Percentiles rank a stretch among this genome's conserved stretches.
These are phyloP conservation scores for Eucalyptus caleyi DNA, from an alignment of 345 rosid species.

Conservation along the genomic window DNA sequence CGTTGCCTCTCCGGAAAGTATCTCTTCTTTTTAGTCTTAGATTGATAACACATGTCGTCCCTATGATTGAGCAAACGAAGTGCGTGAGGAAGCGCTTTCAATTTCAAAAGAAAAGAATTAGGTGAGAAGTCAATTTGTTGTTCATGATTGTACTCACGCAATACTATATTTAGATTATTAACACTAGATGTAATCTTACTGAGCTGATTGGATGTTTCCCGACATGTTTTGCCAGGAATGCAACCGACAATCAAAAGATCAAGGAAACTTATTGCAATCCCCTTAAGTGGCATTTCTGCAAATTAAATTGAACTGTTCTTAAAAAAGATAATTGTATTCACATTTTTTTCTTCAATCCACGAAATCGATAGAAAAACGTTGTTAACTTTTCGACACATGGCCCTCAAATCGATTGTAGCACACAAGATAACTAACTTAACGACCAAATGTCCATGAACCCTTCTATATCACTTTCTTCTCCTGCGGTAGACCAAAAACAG, in stretches of 20 bases:
- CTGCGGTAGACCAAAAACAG: background rate
- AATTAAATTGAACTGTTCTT: background rate
- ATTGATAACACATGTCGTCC: background rate
- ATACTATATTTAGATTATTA: background rate
- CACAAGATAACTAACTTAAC: background rate
- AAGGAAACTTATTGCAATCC: background rate
- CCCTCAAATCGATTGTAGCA: background rate
- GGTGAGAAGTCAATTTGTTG: background rate
- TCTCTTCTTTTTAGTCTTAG: background rate
- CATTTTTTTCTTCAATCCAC: background rate
- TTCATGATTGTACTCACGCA: background rate
- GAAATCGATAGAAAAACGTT: background rate
- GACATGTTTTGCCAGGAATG: background rate
- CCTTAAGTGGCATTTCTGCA: background rate
- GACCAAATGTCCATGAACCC: background rate
- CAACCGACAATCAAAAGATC: background rate
- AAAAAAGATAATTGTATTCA: background rate
- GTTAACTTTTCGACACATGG: background rate
- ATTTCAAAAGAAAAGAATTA: background rate
- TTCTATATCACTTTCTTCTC: background rate
- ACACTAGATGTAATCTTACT: background rate
- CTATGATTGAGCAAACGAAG: background rate
- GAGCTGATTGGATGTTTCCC: background rate
- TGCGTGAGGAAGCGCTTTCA: background rate
- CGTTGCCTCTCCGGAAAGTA: background rate